These are phyloP conservation scores for Kodamaea derodonti DNA, from an alignment of 1,139 yeast genomes.

Conservation along the genomic window DNA sequence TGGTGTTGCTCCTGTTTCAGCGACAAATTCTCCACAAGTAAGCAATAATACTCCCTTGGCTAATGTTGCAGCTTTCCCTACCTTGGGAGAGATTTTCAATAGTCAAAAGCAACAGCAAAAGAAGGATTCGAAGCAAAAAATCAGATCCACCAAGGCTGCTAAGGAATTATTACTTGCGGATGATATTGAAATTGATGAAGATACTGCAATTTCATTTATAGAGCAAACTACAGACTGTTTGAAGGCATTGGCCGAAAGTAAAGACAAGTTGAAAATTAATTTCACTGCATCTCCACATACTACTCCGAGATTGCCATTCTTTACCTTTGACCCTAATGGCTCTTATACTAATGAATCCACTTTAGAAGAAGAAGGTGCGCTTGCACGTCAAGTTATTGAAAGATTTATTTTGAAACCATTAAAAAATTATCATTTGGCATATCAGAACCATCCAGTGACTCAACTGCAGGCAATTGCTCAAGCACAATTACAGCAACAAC, in stretches of 20 bases:
- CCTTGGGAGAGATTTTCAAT: conserved; percentile 61
- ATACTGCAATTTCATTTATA: conserved; percentile 31
- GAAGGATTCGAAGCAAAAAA: conserved; percentile 28
- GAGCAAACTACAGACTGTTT: conserved; percentile 36
- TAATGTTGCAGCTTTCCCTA: conserved; percentile 65
- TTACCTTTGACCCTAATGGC: conserved; percentile 29
- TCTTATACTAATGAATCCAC: conserved; percentile 19
- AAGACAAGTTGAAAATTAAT: conserved; percentile 31
- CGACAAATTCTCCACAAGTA: conserved; percentile 34
- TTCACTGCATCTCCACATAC: conserved; percentile 23
- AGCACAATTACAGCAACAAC: conserved; percentile 18
- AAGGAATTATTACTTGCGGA: conserved; percentile 32
- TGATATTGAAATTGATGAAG: conserved; percentile 41
- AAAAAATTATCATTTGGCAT: conserved; percentile 47
- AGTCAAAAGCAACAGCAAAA: conserved; percentile 35
- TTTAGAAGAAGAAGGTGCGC: conserved; percentile 35
- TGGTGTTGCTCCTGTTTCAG: conserved; percentile 17
- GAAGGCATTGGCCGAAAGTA: conserved; percentile 27
- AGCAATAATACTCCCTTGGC: conserved; percentile 37
- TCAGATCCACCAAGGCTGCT: conserved; percentile 19
- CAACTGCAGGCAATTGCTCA: conserved; percentile 38
- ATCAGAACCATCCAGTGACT: conserved; percentile 42
- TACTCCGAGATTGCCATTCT: conserved; percentile 32
- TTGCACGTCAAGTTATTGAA: conserved; percentile 43
- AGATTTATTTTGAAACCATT: conserved; percentile 39